Evolutionary conservation across 1,139 yeast species (phyloP).

Genomic region (Barnettozyma hawaiiensis): DNA sequence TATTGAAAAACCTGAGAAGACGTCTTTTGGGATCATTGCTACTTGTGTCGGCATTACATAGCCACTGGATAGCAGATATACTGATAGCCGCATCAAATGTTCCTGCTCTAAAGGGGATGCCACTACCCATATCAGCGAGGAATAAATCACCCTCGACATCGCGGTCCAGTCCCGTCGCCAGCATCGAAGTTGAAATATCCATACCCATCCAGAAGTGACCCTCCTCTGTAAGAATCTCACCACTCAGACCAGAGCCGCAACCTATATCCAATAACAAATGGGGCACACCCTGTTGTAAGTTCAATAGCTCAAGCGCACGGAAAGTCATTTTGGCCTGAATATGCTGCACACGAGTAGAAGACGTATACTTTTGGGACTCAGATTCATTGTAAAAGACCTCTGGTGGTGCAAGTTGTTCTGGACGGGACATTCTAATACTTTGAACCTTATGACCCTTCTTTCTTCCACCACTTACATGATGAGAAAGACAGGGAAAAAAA

Average conservation of each 20-base stretch:
- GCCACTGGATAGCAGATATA: conserved; percentile 95
- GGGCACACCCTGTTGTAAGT: conserved; percentile 53
- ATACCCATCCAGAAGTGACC: conserved; percentile 95
- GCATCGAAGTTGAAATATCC: conserved; percentile 95
- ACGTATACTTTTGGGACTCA: conserved; percentile 85
- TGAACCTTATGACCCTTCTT: background rate
- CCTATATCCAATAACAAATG: conserved; percentile 86
- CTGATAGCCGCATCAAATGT: conserved; percentile 96
- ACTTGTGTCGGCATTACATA: conserved; percentile 89
- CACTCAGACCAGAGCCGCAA: conserved; percentile 95
- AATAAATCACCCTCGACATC: conserved; percentile 92
- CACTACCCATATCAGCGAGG: conserved; percentile 87
- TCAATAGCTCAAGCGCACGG: conserved; percentile 82
- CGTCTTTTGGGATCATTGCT: conserved; percentile 84
- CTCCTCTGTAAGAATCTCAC: conserved; percentile 90
- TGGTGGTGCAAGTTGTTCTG: conserved; percentile 96
- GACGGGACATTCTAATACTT: conserved; percentile 75
- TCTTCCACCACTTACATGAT: no score
- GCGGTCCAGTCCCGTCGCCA: conserved; percentile 88
- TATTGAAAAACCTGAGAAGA: conserved; percentile 74
- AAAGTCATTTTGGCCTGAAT: conserved; percentile 97
- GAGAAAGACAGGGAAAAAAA: no score
- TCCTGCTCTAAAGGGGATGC: conserved; percentile 94
- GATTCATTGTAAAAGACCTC: conserved; percentile 89
- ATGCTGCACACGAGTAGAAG: conserved; percentile 93